Evolutionary conservation across 2,329 filamentous ascomycete species (phyloP), one percentile per base, ranked within the genome.

Genomic region (Penicillium sp.): DNA sequence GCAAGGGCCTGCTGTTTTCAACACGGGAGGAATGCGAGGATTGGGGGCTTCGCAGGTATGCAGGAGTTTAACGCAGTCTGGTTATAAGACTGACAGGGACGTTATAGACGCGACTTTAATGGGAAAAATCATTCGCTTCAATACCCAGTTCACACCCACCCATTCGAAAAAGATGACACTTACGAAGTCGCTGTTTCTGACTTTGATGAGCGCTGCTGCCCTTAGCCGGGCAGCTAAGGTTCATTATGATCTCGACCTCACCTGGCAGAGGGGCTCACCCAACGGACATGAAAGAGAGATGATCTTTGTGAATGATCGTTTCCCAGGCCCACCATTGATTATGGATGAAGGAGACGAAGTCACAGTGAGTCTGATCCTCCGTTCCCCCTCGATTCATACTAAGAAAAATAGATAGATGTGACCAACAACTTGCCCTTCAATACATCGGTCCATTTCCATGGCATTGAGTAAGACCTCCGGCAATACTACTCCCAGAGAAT

Each of bases 371-470:
- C 6, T 32, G 31, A 24, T 32, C 31, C 31, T 32, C 6, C 15
- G 7, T 32, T 8, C n/a, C 15, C 15, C 15, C 13, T 1, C 6
- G 15, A 15, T 7, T 2, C 31, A n/a, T 32, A 6, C 31, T 32
- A 15, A 32, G 31, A n/a, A 15, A 15, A 32, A n/a, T 29, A 54
- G 52, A 47, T 56, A 13, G 44, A 43, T 38, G 53, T 57, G 4
- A 48, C 38, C 10, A 57, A 57, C 15, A 29, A 52, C 17, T 24
- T 57, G 31, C 55, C 55, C 1, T 55, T 55, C 38, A 54, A 57
- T 22, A 52, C 53, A 6, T 51, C 53, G 10, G 31, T 57, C 29
- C 55, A 57, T 33, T 57, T 52, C 34, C 55, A 57, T 42, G 55
- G 55, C 17, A 53, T 57, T 44, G 46, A 52, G 53, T 56, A 45